Conservation (phyloP, 257 asterid species). For the Penstemon newberryi region DNA sequence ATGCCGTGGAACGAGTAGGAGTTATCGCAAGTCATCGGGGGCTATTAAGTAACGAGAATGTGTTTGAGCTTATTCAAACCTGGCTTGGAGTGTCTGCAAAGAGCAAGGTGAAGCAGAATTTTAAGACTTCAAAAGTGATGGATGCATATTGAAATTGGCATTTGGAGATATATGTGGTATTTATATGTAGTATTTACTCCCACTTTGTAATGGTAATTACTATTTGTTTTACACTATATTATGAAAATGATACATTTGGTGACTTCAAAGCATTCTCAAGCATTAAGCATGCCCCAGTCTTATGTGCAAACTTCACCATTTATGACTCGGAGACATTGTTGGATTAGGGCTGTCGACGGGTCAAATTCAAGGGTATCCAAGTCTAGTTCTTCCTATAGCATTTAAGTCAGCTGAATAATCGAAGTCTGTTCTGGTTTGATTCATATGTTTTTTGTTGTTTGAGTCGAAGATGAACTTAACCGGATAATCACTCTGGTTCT, state of each 20-base stretch:
- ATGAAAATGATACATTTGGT: background rate
- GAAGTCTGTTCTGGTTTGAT: no score
- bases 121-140: constrained; percentile 54
- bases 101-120: constrained; percentile 31
- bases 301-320: no score
- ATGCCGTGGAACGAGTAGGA: constrained; percentile 80
- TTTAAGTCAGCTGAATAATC: no score
- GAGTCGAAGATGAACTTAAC: no score
- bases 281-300: background rate
- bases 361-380: no score
- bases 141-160: constrained; percentile 31
- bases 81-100: constrained; percentile 65
- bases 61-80: constrained; percentile 50
- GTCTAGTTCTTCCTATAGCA: no score
- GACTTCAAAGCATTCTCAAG: background rate
- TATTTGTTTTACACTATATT: background rate
- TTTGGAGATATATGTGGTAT: background rate
- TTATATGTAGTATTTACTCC: background rate
- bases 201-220: background rate
- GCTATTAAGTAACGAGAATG: constrained; percentile 49
- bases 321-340: no score
- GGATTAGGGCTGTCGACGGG: no score
- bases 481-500: no score
- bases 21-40: constrained; percentile 61
- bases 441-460: no score